Evolutionary conservation across 345 rosid genomes (phyloP).

Genomic region (Stellera chamaejasme): DNA sequence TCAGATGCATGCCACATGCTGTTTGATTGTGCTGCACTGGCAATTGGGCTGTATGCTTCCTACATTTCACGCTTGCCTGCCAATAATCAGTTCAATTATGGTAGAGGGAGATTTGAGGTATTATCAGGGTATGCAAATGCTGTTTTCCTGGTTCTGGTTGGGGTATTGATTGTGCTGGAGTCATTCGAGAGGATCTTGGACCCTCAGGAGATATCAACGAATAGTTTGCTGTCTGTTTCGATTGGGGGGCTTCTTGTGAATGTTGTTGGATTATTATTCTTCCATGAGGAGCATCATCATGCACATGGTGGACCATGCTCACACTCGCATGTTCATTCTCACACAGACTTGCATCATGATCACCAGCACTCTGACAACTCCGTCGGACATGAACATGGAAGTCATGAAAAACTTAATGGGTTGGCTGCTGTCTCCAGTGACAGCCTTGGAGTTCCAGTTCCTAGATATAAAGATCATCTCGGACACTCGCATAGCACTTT

Average conservation of each 20-base stretch:
- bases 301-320: conserved; percentile 93
- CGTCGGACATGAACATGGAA: conserved; percentile 22
- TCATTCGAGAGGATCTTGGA: conserved; percentile 94
- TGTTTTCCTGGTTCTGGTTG: conserved; percentile 78
- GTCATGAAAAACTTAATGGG: conserved; percentile 30
- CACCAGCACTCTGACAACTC: conserved; percentile 24
- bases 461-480: conserved; percentile 16
- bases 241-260: conserved; percentile 90
- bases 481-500: conserved; percentile 1
- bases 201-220: conserved; percentile 90
- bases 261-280: conserved; percentile 80
- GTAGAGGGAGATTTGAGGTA: conserved; percentile 94
- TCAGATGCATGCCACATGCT: conserved; percentile 97
- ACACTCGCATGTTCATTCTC: conserved; percentile 49
- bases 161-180: conserved; percentile 85
- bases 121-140: conserved; percentile 93
- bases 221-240: conserved; percentile 73
- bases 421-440: conserved; percentile 27
- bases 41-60: conserved; percentile 87
- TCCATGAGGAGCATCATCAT: conserved; percentile 98
- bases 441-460: conserved; percentile 23
- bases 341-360: conserved; percentile 30
- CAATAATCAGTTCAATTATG: conserved; percentile 84
- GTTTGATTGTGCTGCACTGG: conserved; percentile 99
- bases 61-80: conserved; percentile 90